Evolutionary conservation across 176 grass and related monocot genomes (phyloP).

Genomic region (Zoysia japonica): DNA sequence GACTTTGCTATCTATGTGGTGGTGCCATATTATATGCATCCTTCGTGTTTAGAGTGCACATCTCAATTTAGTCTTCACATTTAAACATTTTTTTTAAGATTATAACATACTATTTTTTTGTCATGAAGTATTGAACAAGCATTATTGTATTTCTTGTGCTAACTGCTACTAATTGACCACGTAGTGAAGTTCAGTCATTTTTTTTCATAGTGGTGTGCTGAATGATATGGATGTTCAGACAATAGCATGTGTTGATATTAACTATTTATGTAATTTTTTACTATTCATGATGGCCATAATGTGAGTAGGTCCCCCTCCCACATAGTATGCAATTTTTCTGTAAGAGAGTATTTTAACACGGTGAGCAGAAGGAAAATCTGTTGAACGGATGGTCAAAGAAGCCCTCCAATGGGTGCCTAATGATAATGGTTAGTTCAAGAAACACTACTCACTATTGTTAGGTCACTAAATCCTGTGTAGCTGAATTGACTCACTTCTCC

Average conservation of each 20-base stretch:
- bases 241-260: background rate
- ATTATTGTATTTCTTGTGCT: background rate
- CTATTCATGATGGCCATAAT: background rate
- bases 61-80: conserved; percentile 10
- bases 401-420: conserved; percentile 87
- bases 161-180: background rate
- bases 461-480: background rate
- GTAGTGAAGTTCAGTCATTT: background rate
- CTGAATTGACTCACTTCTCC: conserved; percentile 26
- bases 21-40: background rate
- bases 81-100: background rate
- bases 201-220: background rate
- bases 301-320: too few species aligned
- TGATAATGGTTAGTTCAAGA: conserved; percentile 57
- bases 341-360: conserved; percentile 26
- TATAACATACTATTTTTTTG: background rate
- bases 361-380: conserved; percentile 92
- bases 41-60: too few species aligned
- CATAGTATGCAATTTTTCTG: conserved; percentile 22
- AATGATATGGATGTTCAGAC: background rate
- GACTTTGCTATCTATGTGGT: background rate
- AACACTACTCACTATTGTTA: background rate
- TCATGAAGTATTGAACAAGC: background rate
- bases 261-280: background rate
- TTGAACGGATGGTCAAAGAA: conserved; percentile 98